Evolutionary conservation across 257 asterid genomes (phyloP), one percentile per base, ranked within the genome.

Genomic region (Gentiana macrophylla): DNA sequence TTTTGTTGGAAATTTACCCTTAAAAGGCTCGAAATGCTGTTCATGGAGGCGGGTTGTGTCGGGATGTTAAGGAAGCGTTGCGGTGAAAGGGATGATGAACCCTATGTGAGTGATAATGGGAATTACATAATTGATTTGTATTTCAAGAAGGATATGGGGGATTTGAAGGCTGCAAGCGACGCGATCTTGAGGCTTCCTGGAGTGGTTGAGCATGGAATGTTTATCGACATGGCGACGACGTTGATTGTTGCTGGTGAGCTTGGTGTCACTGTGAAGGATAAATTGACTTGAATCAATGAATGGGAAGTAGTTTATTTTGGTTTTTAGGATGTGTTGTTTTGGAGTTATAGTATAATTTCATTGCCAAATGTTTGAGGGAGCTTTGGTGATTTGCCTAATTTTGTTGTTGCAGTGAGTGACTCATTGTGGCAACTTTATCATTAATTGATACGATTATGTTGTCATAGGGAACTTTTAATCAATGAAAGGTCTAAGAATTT

Each of bases 111-210:
- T 12, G 81, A 76, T 51, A 72, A 72, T 13, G 73, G 76, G 53
- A 72, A 76, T 47, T 72, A 66, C 37, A 76, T 76, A 9, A 63
- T 76, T 51, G 81, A 76, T 35, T 62, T 76, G 73, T 72, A 52
- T 61, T 72, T 72, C 38, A 56, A 68, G 48, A 68, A 67, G 52
- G 78, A 75, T 48, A 72, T 72, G 44, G 76, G 76, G 32, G 73
- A 72, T 65, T 66, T 76, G 63, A 72, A 58, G 53, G 78, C 72
- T 49, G 73, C 78, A 0, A 72, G 78, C 43, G 78, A 69, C 35
- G 81, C 78, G 5, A 76, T 76, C 57, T 59, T 75, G 73, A 71
- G 81, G 75, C 78, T 75, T 62, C 64, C 81, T 3, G 81, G 81
- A 36, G 81, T 76, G 43, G 79, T 72, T 32, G 81, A 76, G 56